phyloP scores from a whole-genome alignment of 495 filamentous ascomycete genomes.

The Jackrogersella multiformis region DNA sequence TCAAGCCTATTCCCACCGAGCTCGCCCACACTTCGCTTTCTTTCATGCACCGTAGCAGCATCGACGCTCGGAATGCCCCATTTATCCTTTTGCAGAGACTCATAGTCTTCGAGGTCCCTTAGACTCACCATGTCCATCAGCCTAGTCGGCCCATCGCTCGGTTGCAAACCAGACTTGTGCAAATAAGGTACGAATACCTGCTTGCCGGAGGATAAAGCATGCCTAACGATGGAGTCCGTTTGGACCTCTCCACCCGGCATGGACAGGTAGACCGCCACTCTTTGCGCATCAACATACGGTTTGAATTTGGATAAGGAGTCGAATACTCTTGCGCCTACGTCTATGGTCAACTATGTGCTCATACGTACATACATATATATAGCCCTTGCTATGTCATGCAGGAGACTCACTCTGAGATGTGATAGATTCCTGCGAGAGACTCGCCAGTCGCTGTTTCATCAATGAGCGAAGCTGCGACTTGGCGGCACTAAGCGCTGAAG shows the following conservation, averaged over 20 bases:
- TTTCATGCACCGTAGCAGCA: slow-evolving; percentile 64
- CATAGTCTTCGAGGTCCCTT: slow-evolving; percentile 75
- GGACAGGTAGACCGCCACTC: slow-evolving; percentile 87
- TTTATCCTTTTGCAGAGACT: slow-evolving; percentile 74
- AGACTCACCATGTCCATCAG: slow-evolving; percentile 96
- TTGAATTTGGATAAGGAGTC: slow-evolving; percentile 62
- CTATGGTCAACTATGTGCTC: slow-evolving; percentile 12
- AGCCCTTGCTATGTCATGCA: neutral
- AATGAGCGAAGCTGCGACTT: slow-evolving; percentile 77
- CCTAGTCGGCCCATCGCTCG: slow-evolving; percentile 60
- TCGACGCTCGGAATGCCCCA: slow-evolving; percentile 93
- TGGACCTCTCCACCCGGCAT: slow-evolving; percentile 88
- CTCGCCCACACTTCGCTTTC: slow-evolving; percentile 75
- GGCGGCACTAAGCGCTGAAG: slow-evolving; percentile 63
- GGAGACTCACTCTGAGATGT: slow-evolving; percentile 70
- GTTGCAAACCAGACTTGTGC: slow-evolving; percentile 63
- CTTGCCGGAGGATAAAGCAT: slow-evolving; percentile 81
- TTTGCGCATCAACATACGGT: slow-evolving; percentile 72
- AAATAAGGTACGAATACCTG: slow-evolving; percentile 91
- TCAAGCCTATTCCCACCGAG: slow-evolving; percentile 59
- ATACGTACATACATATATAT: slow-evolving; percentile 16
- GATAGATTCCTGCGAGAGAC: slow-evolving; percentile 66
- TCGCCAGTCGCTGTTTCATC: slow-evolving; percentile 71
- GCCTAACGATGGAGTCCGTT: slow-evolving; percentile 78
- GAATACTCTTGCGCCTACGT: slow-evolving; percentile 66